Base-by-base conservation (phyloP, 768 basidiomycete genomes). In the Coprinellus micaceus region DNA sequence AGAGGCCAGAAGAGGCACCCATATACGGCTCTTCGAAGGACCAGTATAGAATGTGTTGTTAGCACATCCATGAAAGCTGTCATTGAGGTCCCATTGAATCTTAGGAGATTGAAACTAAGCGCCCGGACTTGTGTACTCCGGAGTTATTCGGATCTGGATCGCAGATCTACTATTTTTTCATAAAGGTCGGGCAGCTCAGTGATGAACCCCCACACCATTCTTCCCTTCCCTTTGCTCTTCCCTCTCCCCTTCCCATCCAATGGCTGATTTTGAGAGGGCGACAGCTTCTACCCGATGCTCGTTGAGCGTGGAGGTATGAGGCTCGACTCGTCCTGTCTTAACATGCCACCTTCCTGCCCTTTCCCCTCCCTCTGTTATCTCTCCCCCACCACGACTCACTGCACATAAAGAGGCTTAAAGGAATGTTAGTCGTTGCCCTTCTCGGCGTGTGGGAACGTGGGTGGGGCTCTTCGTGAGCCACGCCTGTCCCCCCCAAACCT, bases 201-300 rank as follows among this genome's bases (percentile, higher is more conserved):
- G 7, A 19, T 7, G 7, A 3, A 6, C 25, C 25, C 10, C 45
- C 12, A 21, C 6, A 24, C 45, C 25, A 24, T 47, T 47, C 45
- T 21, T 28, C 45, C 45, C 21, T 44, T 22, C 45, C 9, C 25
- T 13, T 21, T 28, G 7, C 7, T 22, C n/a, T 43, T 43, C 15
- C n/a, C 5, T 37, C 36, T 37, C 40, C 40, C 15, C n/a, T 17
- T 15, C 46, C 26, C 24, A 12, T 24, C 25, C 46, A 22, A 22
- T 11, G 24, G 22, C 25, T 48, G 25, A 48, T 26, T 36, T 51
- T 22, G 49, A 24, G 49, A 51, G 49, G 49, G 49, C 33, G 49
- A 37, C 49, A 51, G 49, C 49, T 51, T 36, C 49, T 37, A 51
- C 29, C 49, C 49, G 19, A 7, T 37, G 36, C 36, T 37, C 17